A percentile compares a stretch with the other conserved stretches of the same genome.
phyloP scores from a whole-genome alignment of 225 moss, liverwort and hornwort genomes.

The Neckera pumila region DNA sequence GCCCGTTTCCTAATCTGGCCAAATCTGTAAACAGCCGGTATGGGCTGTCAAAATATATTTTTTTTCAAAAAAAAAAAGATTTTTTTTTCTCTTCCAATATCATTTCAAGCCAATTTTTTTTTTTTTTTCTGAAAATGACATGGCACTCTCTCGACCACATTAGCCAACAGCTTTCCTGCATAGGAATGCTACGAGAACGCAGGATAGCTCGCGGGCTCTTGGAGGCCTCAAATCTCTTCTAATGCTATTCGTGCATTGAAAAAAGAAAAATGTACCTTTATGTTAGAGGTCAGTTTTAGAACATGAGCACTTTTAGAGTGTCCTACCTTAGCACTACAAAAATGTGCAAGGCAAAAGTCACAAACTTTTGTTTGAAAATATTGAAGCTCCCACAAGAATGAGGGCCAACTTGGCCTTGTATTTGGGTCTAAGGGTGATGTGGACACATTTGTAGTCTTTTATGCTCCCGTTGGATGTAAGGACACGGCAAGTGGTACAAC shows the following conservation, averaged over 20 bases:
- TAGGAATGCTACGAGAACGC: too few relatives aligned
- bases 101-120: too few relatives aligned
- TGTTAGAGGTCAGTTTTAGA: fast-evolving
- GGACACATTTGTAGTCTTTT: neutral
- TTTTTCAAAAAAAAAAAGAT: too few relatives aligned
- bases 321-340: fast-evolving
- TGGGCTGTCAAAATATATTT: too few relatives aligned
- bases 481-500: fast-evolving
- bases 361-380: neutral
- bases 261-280: fast-evolving
- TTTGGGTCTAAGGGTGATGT: neutral
- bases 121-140: too few relatives aligned
- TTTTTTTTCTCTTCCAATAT: too few relatives aligned
- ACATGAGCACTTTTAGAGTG: too few relatives aligned
- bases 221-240: fast-evolving
- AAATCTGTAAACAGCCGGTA: too few relatives aligned
- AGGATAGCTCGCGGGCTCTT: too few relatives aligned
- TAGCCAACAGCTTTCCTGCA: too few relatives aligned
- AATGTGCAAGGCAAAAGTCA: neutral
- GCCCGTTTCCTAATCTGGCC: too few relatives aligned
- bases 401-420: fast-evolving
- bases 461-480: neutral
- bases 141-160: too few relatives aligned
- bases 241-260: neutral
- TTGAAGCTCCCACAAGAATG: neutral